phyloP scores from a whole-genome alignment of 2,329 filamentous ascomycete species.

The Calonectria ilicicola region DNA sequence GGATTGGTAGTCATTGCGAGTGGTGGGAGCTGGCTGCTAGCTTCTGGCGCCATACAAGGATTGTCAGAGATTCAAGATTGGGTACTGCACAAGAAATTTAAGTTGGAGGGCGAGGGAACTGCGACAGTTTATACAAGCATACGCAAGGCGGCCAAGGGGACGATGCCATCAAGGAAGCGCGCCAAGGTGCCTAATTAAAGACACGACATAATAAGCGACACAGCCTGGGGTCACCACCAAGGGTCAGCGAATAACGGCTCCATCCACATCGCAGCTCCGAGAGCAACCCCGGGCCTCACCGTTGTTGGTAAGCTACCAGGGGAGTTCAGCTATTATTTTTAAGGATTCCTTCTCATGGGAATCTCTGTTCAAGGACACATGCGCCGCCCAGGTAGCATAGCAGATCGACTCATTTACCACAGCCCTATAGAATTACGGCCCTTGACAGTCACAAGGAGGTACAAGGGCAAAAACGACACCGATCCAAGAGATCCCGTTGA shows the following conservation, averaged over 20 bases:
- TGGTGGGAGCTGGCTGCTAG: not conserved
- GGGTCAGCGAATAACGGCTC: slow-evolving; percentile 27
- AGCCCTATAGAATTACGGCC: not conserved
- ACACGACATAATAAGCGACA: slow-evolving; percentile 35
- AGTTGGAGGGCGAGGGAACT: not conserved
- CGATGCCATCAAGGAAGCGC: not conserved
- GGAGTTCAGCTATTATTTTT: not conserved
- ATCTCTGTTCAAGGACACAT: not conserved
- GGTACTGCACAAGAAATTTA: not conserved
- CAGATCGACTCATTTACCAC: slow-evolving; percentile 4
- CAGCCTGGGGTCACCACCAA: slow-evolving; percentile 36
- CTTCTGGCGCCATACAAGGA: not conserved
- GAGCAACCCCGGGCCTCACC: slow-evolving; percentile 14
- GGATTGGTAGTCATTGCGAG: not conserved
- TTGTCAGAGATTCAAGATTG: not conserved
- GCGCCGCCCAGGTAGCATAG: not conserved
- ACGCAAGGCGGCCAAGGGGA: not conserved
- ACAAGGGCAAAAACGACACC: not conserved
- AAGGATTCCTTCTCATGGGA: not conserved
- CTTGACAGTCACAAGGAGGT: not conserved
- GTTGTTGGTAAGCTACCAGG: slow-evolving; percentile 3
- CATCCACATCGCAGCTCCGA: not conserved
- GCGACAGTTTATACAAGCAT: not conserved
- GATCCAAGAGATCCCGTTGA: slow-evolving; percentile 3
- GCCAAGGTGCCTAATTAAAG: slow-evolving; percentile 13